Evolutionary conservation across 2,329 filamentous ascomycete species (phyloP).

Genomic region (Zarea fungicola): DNA sequence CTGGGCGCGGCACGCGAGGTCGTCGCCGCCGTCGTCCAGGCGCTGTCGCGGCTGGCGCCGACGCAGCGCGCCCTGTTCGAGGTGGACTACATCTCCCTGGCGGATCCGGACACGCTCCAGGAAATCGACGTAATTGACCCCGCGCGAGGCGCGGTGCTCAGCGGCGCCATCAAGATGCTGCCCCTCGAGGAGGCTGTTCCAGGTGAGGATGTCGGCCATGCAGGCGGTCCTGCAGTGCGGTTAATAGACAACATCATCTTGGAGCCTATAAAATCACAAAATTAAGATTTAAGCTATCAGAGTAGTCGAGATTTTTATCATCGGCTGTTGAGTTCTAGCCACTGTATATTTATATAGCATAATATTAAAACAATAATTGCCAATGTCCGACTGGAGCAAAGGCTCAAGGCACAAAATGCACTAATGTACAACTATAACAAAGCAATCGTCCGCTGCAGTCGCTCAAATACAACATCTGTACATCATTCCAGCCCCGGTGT

Average conservation of each 20-base stretch:
- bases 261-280: conserved; percentile 29
- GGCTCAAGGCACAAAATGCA: neutral
- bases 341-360: conserved; percentile 5
- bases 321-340: too few relatives aligned
- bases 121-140: conserved; percentile 70
- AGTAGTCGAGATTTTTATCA: too few relatives aligned
- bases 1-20: conserved; percentile 64
- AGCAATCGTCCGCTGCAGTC: neutral
- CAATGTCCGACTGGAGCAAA: neutral
- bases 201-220: conserved; percentile 70
- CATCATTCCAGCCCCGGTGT: too few relatives aligned
- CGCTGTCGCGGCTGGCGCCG: conserved; percentile 57
- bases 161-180: conserved; percentile 85
- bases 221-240: conserved; percentile 69
- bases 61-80: conserved; percentile 66
- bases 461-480: too few relatives aligned
- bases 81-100: conserved; percentile 87
- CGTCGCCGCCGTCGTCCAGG: conserved; percentile 45
- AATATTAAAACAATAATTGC: neutral
- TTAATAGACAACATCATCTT: conserved; percentile 92
- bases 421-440: conserved; percentile 5
- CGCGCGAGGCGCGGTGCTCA: conserved; percentile 71
- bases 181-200: conserved; percentile 65
- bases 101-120: conserved; percentile 76
- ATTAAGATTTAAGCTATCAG: too few relatives aligned